Evolutionary conservation across 352 stramenopile species (phyloP), one percentile per base, ranked within the genome.

Genomic region (Globisporangium cederbergense): DNA sequence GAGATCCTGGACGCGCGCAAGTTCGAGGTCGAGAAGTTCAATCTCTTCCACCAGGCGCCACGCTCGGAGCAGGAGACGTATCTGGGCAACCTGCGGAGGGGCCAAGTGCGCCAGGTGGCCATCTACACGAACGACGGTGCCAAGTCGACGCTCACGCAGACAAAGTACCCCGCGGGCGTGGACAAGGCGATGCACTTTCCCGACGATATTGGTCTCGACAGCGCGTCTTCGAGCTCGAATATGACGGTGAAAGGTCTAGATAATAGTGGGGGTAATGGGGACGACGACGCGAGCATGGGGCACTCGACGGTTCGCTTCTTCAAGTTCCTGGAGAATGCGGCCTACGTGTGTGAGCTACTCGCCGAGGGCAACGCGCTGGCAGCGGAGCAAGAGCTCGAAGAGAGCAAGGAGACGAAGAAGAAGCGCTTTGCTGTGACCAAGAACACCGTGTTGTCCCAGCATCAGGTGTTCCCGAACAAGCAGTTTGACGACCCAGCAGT

Each of bases 161-260:
- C 81, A 10, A 86, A 89, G 47, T 52, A 67, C 6, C 65, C 74
- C 1, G 58, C 74, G n/a, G 59, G 64, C 0, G 56, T 73, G 8
- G 73, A 89, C 49, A 78, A 84, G 40, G 73, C 69, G 36, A 92
- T 89, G 81, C 78, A 88, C 40, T 92, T 90, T 25, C 83, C 83
- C 0, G 83, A 92, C 40, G 81, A 92, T n/a, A 79, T 90, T 4
- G 83, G 83, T 9, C 62, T 88, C n/a, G 83, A 88, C 40, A 74
- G 65, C 11, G 43, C 71, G 9, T 70, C 66, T 2, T 56, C 56
- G 13, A 55, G 64, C 16, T 56, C 52, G 55, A 58, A 53, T 53
- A 40, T 2, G 50, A 50, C 36, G 25, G 46, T 30, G 50, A 65
- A 55, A 43, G 11, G 25, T 42, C 16, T 5, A 8, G 22, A 42